Evolutionary conservation across 177 flowering plant species (phyloP), one percentile per base, ranked within the genome.

Genomic region (Vitis hybrid): DNA sequence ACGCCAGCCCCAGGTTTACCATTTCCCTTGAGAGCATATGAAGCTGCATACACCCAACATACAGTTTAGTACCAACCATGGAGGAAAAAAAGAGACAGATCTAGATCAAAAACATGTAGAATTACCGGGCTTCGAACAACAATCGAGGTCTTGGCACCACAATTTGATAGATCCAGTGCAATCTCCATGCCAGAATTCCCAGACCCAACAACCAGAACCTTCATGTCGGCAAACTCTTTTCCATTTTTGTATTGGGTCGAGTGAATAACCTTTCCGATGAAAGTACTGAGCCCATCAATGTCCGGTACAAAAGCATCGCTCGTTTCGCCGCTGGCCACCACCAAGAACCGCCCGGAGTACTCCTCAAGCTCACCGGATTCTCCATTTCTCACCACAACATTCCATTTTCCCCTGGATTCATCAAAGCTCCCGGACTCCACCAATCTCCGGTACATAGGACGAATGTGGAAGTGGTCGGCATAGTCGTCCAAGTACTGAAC

Each of bases 151-250:
- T 73, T 81, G 63, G 91, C 90, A 7, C 84, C 85, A 62, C 76
- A 75, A 56, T 79, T 76, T 2, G 84, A 75, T 5, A 90, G 77
- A 68, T 90, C 91, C 3, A 80, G 72, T 5, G 88, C 88, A 55
- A 90, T 86, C 62, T 90, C 95, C 89, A 88, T 85, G 64, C 91
- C 95, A 1, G 95, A 90, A 64, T 90, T 88, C 1, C 91, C 95
- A 24, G 85, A 68, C 24, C 92, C 92, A 67, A 88, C 90, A 33
- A 90, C 91, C 78, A 90, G 75, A 62, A 86, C 91, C 28, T 65
- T 78, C 72, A 76, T 73, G 6, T 59, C 73, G 1, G 11, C 20
- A 54, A 65, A 90, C 58, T 31, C 77, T 63, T 71, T 78, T 6
- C 92, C 95, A 19, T 79, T 72, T 51, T 81, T 88, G 53, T 64